Conservation (phyloP, 2,329 filamentous ascomycete genomes). For the Ceratocystis lukuohia region DNA sequence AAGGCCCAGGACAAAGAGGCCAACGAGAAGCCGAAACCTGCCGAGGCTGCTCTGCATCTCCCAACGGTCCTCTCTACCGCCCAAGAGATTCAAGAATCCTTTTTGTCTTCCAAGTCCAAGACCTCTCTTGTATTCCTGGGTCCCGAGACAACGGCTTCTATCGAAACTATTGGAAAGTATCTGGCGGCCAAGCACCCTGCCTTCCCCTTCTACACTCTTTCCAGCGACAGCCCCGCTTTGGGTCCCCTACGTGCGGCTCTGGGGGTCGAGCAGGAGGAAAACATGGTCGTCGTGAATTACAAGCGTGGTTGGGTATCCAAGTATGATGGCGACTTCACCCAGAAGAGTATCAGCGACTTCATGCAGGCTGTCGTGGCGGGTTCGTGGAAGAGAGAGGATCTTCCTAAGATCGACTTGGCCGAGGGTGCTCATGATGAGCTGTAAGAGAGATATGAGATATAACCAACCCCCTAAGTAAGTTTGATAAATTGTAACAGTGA, state of each 20-base stretch:
- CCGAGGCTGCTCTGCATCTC: constrained; percentile 44
- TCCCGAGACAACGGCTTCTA: constrained; percentile 27
- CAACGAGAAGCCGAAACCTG: constrained; percentile 26
- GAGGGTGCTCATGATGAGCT: constrained; percentile 26
- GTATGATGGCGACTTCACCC: constrained; percentile 49
- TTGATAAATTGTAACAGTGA: background rate
- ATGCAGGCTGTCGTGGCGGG: constrained; percentile 84
- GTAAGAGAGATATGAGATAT: background rate
- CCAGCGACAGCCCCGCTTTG: background rate
- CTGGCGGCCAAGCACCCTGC: background rate
- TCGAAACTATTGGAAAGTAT: background rate
- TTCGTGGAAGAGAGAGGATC: constrained; percentile 65
- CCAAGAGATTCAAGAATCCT: constrained; percentile 53
- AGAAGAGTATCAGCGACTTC: constrained; percentile 62
- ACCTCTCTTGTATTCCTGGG: constrained; percentile 73
- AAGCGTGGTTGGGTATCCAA: constrained; percentile 77
- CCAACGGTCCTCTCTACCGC: constrained; percentile 32
- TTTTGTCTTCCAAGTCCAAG: constrained; percentile 60
- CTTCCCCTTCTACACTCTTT: background rate
- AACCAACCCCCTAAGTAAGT: background rate
- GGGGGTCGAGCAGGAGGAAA: constrained; percentile 18
- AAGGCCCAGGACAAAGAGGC: constrained; percentile 32
- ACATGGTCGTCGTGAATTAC: constrained; percentile 66
- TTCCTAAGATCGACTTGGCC: constrained; percentile 49
- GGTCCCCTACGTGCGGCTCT: background rate